A percentile compares a stretch with the other conserved stretches of the same genome.
Conservation (phyloP, 2,329 filamentous ascomycete genomes). For the Xylaria hypoxylon region DNA sequence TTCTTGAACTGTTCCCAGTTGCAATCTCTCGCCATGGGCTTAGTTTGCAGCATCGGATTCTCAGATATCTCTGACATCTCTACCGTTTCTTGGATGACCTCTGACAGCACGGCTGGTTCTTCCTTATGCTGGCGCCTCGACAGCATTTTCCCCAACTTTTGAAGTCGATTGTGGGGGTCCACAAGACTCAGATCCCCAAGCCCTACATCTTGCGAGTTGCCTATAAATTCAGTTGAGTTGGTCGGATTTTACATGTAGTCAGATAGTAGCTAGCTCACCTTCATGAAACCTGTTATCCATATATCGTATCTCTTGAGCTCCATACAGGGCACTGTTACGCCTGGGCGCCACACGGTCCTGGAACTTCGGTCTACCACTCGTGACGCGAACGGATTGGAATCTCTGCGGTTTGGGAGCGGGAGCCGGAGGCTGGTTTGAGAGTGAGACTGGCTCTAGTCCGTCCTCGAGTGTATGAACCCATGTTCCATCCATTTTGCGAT, state of each 20-base stretch:
- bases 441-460: slow-evolving; percentile 32
- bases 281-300: slow-evolving; percentile 12
- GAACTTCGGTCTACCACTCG: slow-evolving; percentile 25
- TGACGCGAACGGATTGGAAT: slow-evolving; percentile 36
- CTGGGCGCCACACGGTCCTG: slow-evolving; percentile 27
- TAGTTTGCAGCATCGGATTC: slow-evolving; percentile 34
- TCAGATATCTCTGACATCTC: slow-evolving; percentile 25
- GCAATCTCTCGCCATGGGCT: slow-evolving; percentile 34
- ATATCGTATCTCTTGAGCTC: slow-evolving; percentile 16
- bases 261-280: slow-evolving; percentile 22
- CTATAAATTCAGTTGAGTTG: slow-evolving; percentile 22
- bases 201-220: slow-evolving; percentile 2
- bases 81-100: neutral
- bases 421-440: slow-evolving; percentile 28
- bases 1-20: slow-evolving; percentile 42
- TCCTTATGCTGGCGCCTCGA: slow-evolving; percentile 13
- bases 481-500: slow-evolving; percentile 36
- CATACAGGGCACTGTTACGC: slow-evolving; percentile 35
- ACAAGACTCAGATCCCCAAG: slow-evolving; percentile 37
- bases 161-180: slow-evolving; percentile 36
- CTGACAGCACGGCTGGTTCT: neutral
- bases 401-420: slow-evolving; percentile 38
- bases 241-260: neutral
- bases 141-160: slow-evolving; percentile 35
- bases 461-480: slow-evolving; percentile 38